Evolutionary conservation across 192 early-diverging fungal genomes (phyloP).

Genomic region (Coemansia sp.): DNA sequence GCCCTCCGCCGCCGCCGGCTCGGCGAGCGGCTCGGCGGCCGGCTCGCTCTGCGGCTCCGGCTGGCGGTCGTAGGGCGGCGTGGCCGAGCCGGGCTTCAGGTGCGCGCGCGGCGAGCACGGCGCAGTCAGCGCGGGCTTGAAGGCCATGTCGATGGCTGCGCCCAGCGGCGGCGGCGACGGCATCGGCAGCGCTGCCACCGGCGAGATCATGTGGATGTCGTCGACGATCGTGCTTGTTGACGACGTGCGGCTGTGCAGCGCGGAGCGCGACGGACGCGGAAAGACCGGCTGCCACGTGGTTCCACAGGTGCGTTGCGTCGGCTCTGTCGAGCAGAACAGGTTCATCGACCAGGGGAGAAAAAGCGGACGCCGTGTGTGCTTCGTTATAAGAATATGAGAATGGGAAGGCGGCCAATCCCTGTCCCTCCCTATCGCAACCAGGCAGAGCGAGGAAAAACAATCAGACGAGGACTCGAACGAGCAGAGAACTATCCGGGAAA

Average conservation of each 20-base stretch:
- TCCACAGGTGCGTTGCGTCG: constrained; percentile 2
- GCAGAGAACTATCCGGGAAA: no score
- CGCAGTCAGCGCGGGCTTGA: constrained; percentile 2
- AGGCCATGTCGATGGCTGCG: not conserved
- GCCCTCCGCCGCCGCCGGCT: constrained; percentile 8
- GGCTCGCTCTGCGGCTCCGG: not conserved
- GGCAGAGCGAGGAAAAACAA: not conserved
- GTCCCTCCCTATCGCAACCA: not conserved
- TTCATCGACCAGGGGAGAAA: no score
- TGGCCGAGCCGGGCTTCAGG: constrained; percentile 1
- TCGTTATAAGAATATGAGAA: no score
- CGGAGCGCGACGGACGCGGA: not conserved
- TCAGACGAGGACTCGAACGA: no score
- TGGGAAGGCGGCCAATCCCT: no score
- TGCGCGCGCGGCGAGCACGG: constrained; percentile 4
- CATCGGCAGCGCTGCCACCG: not conserved
- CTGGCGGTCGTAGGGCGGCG: not conserved
- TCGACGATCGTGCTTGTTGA: constrained; percentile 30
- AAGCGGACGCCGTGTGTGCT: no score
- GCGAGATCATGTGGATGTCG: constrained; percentile 3
- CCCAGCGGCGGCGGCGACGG: constrained; percentile 5
- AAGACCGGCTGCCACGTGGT: constrained; percentile 7
- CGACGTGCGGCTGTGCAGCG: constrained; percentile 30
- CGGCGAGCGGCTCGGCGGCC: not conserved
- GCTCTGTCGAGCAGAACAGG: constrained; percentile 2